These are phyloP conservation scores for Saccharomycopsis hybrid DNA, from an alignment of 1,139 yeast genomes.

Conservation along the genomic window DNA sequence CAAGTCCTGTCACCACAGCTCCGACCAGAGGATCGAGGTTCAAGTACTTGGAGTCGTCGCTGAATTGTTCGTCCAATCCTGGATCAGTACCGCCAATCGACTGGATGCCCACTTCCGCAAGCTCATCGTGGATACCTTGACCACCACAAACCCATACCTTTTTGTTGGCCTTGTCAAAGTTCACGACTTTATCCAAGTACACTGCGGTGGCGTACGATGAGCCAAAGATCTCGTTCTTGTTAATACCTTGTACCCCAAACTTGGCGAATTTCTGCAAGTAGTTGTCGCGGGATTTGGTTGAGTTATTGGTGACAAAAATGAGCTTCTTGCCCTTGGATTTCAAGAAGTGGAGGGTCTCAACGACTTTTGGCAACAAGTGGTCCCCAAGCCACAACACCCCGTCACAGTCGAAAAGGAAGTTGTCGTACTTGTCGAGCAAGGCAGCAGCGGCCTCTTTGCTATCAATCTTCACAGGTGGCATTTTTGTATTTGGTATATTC, in stretches of 20 bases:
- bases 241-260: slow-evolving; percentile 60
- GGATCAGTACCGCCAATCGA: slow-evolving; percentile 70
- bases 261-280: slow-evolving; percentile 71
- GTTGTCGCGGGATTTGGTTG: slow-evolving; percentile 78
- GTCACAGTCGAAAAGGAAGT: slow-evolving; percentile 88
- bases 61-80: slow-evolving; percentile 33
- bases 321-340: slow-evolving; percentile 52
- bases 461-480: slow-evolving; percentile 33
- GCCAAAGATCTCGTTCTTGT: slow-evolving; percentile 76
- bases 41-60: slow-evolving; percentile 42
- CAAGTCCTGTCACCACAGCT: slow-evolving; percentile 86
- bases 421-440: slow-evolving; percentile 63
- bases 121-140: slow-evolving; percentile 69
- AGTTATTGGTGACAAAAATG: slow-evolving; percentile 90
- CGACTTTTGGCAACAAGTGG: slow-evolving; percentile 62
- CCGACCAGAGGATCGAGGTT: slow-evolving; percentile 67
- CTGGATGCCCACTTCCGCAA: slow-evolving; percentile 57
- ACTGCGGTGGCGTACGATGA: slow-evolving; percentile 90
- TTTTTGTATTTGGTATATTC: background rate
- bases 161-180: slow-evolving; percentile 56
- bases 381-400: slow-evolving; percentile 91
- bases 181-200: slow-evolving; percentile 68
- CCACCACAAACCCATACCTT: slow-evolving; percentile 89
- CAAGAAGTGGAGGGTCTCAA: slow-evolving; percentile 57
- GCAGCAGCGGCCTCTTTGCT: slow-evolving; percentile 41